These are phyloP conservation scores for Aspergillus campestris DNA, from an alignment of 495 filamentous ascomycete genomes.

Conservation along the genomic window DNA sequence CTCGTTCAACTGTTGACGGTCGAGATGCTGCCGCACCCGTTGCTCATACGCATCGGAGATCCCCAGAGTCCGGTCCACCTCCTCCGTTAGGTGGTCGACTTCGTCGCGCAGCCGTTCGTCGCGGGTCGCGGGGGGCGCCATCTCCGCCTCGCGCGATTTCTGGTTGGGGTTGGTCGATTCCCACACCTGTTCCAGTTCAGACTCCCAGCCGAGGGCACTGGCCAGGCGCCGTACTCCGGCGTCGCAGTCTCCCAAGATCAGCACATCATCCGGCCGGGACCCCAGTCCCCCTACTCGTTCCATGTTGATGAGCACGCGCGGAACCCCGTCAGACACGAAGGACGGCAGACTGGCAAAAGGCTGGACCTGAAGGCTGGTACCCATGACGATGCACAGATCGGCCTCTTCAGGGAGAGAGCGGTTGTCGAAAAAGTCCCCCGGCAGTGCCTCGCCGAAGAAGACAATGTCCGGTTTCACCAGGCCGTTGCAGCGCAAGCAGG, in stretches of 20 bases:
- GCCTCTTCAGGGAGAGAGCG: constrained; percentile 47
- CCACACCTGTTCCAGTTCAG: constrained; percentile 73
- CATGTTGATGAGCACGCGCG: constrained; percentile 79
- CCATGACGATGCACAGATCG: constrained; percentile 83
- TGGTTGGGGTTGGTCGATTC: constrained; percentile 40
- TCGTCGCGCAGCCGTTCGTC: constrained; percentile 50
- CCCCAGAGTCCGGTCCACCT: constrained; percentile 43
- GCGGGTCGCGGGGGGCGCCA: constrained; percentile 25
- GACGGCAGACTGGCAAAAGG: constrained; percentile 79
- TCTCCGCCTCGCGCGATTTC: constrained; percentile 24
- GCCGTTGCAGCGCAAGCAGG: constrained; percentile 63
- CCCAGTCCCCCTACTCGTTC: constrained; percentile 79
- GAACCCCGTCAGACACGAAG: constrained; percentile 49
- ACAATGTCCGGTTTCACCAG: constrained; percentile 96
- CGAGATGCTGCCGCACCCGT: constrained; percentile 31
- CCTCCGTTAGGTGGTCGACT: constrained; percentile 44
- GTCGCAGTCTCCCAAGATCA: constrained; percentile 72
- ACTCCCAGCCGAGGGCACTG: constrained; percentile 71
- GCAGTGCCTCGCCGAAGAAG: constrained; percentile 89
- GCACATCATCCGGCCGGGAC: constrained; percentile 64
- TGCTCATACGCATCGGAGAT: constrained; percentile 39
- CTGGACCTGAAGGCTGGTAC: constrained; percentile 80
- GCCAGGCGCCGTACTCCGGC: constrained; percentile 75
- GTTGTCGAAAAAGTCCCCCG: constrained; percentile 57
- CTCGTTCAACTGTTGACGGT: too few relatives aligned